phyloP scores from a whole-genome alignment of 2,329 filamentous ascomycete species.

The Sclerotinia sclerotiorum region DNA sequence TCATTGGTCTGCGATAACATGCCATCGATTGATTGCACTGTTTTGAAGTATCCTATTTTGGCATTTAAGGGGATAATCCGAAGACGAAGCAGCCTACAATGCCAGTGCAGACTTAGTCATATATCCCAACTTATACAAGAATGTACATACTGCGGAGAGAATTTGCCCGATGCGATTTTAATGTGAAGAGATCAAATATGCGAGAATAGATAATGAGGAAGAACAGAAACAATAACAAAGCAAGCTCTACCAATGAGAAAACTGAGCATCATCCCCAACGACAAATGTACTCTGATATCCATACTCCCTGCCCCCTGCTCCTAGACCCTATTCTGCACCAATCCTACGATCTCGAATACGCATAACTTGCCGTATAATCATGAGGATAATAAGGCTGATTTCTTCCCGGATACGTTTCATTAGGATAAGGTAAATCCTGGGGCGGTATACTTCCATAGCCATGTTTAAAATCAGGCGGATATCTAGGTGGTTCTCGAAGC shows the following conservation, averaged over 20 bases:
- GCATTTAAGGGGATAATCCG: too few species aligned
- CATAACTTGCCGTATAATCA: background rate
- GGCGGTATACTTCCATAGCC: background rate
- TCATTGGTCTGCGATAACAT: background rate
- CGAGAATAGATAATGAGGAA: background rate
- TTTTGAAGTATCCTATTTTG: background rate
- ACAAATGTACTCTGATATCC: background rate
- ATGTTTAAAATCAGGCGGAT: background rate
- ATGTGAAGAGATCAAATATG: background rate
- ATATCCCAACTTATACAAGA: background rate
- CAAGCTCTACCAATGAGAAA: background rate
- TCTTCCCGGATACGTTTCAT: background rate
- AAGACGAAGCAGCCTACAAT: background rate
- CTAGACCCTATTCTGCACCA: background rate
- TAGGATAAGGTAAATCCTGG: background rate
- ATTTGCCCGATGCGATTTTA: background rate
- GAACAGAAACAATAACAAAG: conserved; percentile 2
- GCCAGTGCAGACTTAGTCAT: background rate
- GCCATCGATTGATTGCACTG: background rate
- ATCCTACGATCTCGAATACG: background rate
- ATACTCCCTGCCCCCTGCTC: background rate
- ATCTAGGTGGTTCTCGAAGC: background rate
- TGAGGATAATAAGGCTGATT: background rate
- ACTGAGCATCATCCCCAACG: background rate
- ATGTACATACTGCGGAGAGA: background rate